A percentile compares a stretch with the other conserved stretches of the same genome.
phyloP scores from a whole-genome alignment of 495 filamentous ascomycete species.

The Trichoderma orchidacearum region DNA sequence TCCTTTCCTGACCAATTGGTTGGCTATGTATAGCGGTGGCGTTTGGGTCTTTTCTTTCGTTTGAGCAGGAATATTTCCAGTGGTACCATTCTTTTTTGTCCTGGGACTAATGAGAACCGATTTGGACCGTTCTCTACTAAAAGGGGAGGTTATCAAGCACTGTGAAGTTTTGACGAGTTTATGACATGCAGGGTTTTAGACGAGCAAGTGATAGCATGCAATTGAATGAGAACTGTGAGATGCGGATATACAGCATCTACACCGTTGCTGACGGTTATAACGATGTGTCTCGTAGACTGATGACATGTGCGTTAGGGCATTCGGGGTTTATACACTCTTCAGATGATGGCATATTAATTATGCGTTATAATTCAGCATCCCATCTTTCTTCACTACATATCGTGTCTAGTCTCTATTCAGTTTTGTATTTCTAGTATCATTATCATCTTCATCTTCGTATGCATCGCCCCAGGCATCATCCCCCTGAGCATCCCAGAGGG shows the following conservation, averaged over 20 bases:
- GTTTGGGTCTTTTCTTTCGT: background rate
- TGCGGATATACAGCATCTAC: too few species aligned
- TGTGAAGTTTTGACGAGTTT: background rate
- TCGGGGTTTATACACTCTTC: too few species aligned
- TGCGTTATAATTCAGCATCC: background rate
- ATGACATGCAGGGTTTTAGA: background rate
- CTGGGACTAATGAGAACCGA: background rate
- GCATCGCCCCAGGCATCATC: conserved; percentile 24
- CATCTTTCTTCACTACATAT: background rate
- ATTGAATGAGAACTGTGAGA: background rate
- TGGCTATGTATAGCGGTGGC: background rate
- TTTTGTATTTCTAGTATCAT: background rate
- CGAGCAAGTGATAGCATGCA: background rate
- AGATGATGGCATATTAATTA: too few species aligned
- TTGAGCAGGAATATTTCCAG: too few species aligned
- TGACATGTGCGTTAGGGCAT: too few species aligned
- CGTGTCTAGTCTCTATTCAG: background rate
- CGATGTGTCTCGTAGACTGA: too few species aligned
- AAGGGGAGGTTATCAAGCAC: background rate
- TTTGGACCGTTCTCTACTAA: background rate
- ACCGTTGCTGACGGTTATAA: background rate
- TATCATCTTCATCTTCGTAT: conserved; percentile 19
- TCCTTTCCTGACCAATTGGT: background rate
- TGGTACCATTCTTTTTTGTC: too few species aligned
- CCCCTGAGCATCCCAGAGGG: conserved; percentile 30